Percentiles rank a stretch among this genome's conserved stretches.
Evolutionary conservation across 1,139 yeast species (phyloP).

Genomic region (Pichia sp.): DNA sequence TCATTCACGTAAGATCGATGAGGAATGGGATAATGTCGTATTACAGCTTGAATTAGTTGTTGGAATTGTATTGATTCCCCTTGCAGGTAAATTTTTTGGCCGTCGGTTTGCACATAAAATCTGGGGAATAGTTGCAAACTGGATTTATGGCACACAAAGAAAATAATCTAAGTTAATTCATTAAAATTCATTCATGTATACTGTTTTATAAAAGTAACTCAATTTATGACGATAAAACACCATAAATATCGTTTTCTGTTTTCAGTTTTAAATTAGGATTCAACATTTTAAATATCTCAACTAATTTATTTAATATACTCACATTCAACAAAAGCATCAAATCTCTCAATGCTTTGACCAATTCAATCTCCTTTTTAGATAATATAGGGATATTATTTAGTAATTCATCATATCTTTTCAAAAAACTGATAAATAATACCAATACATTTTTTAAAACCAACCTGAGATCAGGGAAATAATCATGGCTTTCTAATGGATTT

Average conservation of each 20-base stretch:
- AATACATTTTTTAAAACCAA: slow-evolving; percentile 26
- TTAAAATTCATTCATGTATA: no score
- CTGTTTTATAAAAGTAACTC: no score
- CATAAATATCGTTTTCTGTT: slow-evolving; percentile 18
- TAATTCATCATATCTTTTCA: slow-evolving; percentile 16
- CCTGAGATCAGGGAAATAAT: slow-evolving; percentile 26
- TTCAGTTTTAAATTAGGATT: slow-evolving; percentile 18
- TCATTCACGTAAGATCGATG: slow-evolving; percentile 39
- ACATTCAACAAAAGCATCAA: slow-evolving; percentile 24
- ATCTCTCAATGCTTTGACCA: slow-evolving; percentile 13
- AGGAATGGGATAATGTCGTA: slow-evolving; percentile 77
- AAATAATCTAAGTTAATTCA: background rate
- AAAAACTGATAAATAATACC: slow-evolving; percentile 21
- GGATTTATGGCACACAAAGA: slow-evolving; percentile 12
- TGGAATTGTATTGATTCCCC: slow-evolving; percentile 56
- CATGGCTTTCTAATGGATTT: slow-evolving; percentile 12
- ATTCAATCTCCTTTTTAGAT: background rate
- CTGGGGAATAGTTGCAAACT: slow-evolving; percentile 31
- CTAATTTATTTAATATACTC: slow-evolving; percentile 25
- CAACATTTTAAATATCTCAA: slow-evolving; percentile 21
- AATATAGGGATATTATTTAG: background rate
- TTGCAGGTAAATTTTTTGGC: slow-evolving; percentile 67
- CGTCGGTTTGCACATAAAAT: slow-evolving; percentile 48
- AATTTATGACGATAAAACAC: background rate
- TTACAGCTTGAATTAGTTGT: slow-evolving; percentile 53